These are phyloP conservation scores for Xylaria sp. DNA, from an alignment of 2,329 filamentous ascomycete genomes.

Conservation along the genomic window DNA sequence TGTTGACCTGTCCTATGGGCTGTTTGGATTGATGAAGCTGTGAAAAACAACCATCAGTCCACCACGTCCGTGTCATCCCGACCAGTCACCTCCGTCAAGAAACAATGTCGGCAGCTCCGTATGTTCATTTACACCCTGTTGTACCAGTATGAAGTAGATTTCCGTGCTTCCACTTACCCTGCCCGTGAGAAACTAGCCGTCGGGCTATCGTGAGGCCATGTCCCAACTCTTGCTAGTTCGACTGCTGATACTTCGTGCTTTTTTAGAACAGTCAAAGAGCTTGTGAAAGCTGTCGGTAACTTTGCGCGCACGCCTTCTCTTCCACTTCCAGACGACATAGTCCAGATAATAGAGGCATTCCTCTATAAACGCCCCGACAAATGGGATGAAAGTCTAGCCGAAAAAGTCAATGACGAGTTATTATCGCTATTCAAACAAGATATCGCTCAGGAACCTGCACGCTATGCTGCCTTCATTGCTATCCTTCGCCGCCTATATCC, in stretches of 20 bases:
- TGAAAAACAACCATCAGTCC: constrained; percentile 2
- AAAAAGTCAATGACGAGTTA: constrained; percentile 79
- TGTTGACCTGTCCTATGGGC: constrained; percentile 16
- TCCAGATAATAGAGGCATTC: constrained; percentile 71
- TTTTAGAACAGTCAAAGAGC: constrained; percentile 67
- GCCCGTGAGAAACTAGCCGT: not conserved
- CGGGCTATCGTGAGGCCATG: constrained; percentile 1
- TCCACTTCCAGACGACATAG: constrained; percentile 74
- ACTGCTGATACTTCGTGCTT: constrained; percentile 36
- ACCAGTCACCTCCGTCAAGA: constrained; percentile 4
- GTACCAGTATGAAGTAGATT: not conserved
- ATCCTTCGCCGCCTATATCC: constrained; percentile 73
- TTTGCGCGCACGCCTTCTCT: constrained; percentile 61
- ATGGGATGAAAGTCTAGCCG: constrained; percentile 74
- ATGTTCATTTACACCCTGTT: constrained; percentile 34
- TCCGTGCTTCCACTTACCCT: not conserved
- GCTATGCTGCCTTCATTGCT: constrained; percentile 74
- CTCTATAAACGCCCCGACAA: constrained; percentile 71
- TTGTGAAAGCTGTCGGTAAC: constrained; percentile 65
- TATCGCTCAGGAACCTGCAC: constrained; percentile 65
- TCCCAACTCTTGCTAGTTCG: not conserved
- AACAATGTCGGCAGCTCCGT: constrained; percentile 48
- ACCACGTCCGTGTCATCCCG: constrained; percentile 11
- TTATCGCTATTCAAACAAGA: constrained; percentile 72
- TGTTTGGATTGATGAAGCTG: constrained; percentile 7